Conservation (phyloP, 2,329 filamentous ascomycete genomes). For the Lachnellula subtilissima region DNA sequence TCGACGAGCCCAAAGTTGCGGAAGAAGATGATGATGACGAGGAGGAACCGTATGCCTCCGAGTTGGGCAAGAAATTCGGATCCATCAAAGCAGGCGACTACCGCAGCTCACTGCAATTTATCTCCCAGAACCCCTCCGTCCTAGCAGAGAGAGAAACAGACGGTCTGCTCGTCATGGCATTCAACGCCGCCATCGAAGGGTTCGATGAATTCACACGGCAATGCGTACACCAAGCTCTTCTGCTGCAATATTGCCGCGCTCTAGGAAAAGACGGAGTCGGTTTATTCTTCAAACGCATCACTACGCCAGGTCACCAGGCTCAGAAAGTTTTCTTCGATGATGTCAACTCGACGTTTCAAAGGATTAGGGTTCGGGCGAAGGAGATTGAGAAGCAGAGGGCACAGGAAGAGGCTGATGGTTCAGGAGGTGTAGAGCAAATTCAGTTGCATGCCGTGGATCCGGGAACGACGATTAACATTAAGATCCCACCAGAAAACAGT, state of each 20-base stretch:
- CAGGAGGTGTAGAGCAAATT: constrained; percentile 83
- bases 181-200: constrained; percentile 76
- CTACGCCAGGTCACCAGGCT: constrained; percentile 82
- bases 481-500: constrained; percentile 65
- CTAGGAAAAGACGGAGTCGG: constrained; percentile 83
- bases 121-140: constrained; percentile 72
- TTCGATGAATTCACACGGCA: constrained; percentile 73
- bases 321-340: constrained; percentile 89
- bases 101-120: constrained; percentile 66
- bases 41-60: constrained; percentile 69
- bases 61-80: constrained; percentile 75
- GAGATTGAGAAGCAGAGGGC: constrained; percentile 42
- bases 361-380: constrained; percentile 67
- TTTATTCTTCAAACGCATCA: constrained; percentile 95
- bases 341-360: constrained; percentile 79
- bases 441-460: constrained; percentile 96
- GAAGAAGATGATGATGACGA: constrained; percentile 60
- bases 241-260: constrained; percentile 91
- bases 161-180: constrained; percentile 83
- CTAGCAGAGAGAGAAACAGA: constrained; percentile 84
- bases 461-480: constrained; percentile 85
- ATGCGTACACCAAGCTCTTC: constrained; percentile 87
- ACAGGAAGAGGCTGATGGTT: constrained; percentile 50
- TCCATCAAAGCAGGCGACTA: constrained; percentile 75
- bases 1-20: constrained; percentile 46